Evolutionary conservation across 352 stramenopile genomes (phyloP).

Genomic region (Phytophthora palmivora): DNA sequence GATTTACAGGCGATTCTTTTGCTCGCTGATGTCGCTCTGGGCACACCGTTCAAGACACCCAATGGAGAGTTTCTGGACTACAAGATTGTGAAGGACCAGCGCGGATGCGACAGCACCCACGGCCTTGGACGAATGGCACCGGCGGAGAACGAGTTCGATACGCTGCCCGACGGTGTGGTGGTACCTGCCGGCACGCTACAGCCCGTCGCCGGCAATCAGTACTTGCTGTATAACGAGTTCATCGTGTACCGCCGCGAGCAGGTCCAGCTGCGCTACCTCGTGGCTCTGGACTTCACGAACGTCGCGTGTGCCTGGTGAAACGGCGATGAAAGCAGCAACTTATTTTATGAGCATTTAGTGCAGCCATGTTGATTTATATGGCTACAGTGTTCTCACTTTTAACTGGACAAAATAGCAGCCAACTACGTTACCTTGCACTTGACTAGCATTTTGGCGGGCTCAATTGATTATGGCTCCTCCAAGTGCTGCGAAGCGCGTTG

Average conservation of each 20-base stretch:
- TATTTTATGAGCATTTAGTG: conserved; percentile 14
- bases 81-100: conserved; percentile 26
- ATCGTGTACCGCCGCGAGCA: conserved; percentile 56
- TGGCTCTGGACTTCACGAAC: conserved; percentile 36
- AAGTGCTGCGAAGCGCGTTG: conserved; percentile 25
- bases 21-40: conserved; percentile 50
- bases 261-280: conserved; percentile 49
- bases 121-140: conserved; percentile 41
- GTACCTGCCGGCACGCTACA: conserved; percentile 42
- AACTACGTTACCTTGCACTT: too few species aligned
- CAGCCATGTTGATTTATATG: conserved; percentile 18
- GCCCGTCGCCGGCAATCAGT: conserved; percentile 15
- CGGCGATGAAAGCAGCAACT: neutral
- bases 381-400: conserved; percentile 16
- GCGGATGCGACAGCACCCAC: conserved; percentile 42
- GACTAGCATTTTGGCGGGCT: conserved; percentile 22
- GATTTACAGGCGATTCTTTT: conserved; percentile 36
- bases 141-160: conserved; percentile 30
- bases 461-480: conserved; percentile 9
- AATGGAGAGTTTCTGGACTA: conserved; percentile 37
- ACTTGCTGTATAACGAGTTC: conserved; percentile 59
- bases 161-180: conserved; percentile 41
- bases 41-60: conserved; percentile 29
- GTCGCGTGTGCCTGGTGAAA: conserved; percentile 24
- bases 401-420: conserved; percentile 33